Evolutionary conservation across 495 filamentous ascomycete species (phyloP), one percentile per base, ranked within the genome.

Genomic region (Penicillium coprophilum): DNA sequence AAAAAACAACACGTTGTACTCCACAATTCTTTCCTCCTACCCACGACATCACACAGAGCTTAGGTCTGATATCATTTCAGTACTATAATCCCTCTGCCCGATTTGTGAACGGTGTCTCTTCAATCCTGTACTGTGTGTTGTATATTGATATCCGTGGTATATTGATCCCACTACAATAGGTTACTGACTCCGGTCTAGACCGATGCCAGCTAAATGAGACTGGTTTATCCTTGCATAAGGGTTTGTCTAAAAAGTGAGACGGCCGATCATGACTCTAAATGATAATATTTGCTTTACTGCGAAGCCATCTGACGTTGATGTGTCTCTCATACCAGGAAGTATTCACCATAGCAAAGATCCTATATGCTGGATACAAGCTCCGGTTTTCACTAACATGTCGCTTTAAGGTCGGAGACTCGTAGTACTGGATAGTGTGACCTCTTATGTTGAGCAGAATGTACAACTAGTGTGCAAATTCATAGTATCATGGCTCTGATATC

Each of bases 1-100:
- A 17, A 38, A 17, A 17, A 15, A n/a, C 23, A 15, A n/a, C 23
- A 46, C 15, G 6, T 15, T 24, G 5, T 44, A 24, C 51, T 52
- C 50, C 44, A 58, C 43, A 46, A 27, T 17, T 24, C n/a, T n/a
- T 39, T 34, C 30, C 43, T 53, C 59, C 12, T 30, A 53, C 36
- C 50, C 40, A 48, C 38, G 40, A 60, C 45, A 54, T 57, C 4
- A 31, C 21, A 48, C 56, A 43, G 49, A 13, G 11, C 38, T 36
- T 15, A 6, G 34, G 20, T 28, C 53, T 57, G 53, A 63, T 63
- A 51, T 57, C 53, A 60, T 44, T 15, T 7, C 4, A 47, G 43
- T 41, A 56, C 50, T 38, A 40, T 56, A 24, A 8, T 15, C 23
- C 15, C 8, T 46, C 13, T n/a, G 10, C 7, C 19, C 8, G 9